Base-by-base conservation (phyloP, 108 stramenopile species). In the Fragilariopsis cylindrus region DNA sequence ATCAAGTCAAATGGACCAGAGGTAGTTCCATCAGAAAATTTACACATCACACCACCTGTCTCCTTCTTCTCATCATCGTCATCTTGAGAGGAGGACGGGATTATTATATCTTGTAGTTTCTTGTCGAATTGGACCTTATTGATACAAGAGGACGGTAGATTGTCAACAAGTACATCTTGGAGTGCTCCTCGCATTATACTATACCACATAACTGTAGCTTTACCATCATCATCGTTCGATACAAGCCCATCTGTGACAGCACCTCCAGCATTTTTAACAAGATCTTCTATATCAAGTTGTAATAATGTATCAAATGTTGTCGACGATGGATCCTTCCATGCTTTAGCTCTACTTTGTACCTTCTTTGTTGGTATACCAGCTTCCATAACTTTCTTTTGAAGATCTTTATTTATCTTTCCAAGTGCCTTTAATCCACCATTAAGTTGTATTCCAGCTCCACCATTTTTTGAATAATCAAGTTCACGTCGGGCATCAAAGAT, bases 1-100 rank as follows among this genome's bases (percentile, higher is more conserved):
- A 96, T 85, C 21, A 93, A 46, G 65, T 96, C 94, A 76, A 89
- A 96, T 3, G 84, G 85, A 16, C 87, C 93, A 3, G 65, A n/a
- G 1, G 11, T 70, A 44, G 72, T 69, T 6, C 87, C 92, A 76
- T 93, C 92, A 9, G 64, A 53, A 71, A 94, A 94, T 18, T 78
- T 70, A 60, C 83, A 87, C 7, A 60, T 46, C 4, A 84, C 84
- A 44, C 88, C 89, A 49, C 64, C 58, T 30, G 30, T 30, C 30
- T 30, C 30, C 30, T 30, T 30, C 30, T 30, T 30, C 30, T 30
- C 30, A 30, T 30, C 30, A 12, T 72, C 70, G 6, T 60, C 64
- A 18, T 49, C 65, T 7, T 12, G 50, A 4, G 49, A 52, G 7
- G 57, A 21, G 45, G 57, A 54, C 55, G 82, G 42, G 21, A 9